Evolutionary conservation across 495 filamentous ascomycete species (phyloP), one percentile per base, ranked within the genome.

Genomic region (Penicillium bovifimosum): DNA sequence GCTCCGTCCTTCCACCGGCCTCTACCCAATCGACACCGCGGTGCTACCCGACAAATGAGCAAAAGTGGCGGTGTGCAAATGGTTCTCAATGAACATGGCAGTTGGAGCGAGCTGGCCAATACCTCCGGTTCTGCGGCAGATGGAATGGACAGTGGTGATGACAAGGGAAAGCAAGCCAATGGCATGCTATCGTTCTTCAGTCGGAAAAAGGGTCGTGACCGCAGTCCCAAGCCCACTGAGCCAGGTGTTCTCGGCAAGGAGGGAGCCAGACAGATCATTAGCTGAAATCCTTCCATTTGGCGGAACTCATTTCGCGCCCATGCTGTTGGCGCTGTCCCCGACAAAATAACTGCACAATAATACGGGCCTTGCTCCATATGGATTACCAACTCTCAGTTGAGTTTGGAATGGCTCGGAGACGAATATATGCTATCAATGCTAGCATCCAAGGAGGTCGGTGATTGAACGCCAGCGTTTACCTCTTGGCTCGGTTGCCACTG

Each of bases 171-270:
- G 57, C 60, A 59, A 50, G 66, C 60, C 61, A 80, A 76, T 29
- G 90, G 91, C 34, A 91, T 97, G 81, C 82, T 98, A 41, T 88
- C 90, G 3, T 93, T 98, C 66, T 75, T 96, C 49, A 85, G 77
- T 33, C 77, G 91, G 51, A 95, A 93, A 75, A 96, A 88, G 76
- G 91, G 91, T 5, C 78, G 93, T 35, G 90, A 90, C 42, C 81
- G 87, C 62, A 96, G 91, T 63, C 93, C 93, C 8, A 96, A 96
- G 70, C 91, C 91, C 38, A 90, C 89, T 66, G 93, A 98, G 65
- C 77, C 88, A 14, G 93, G 93, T 43, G 91, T 98, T 41, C 65
- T 98, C 54, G 95, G 93, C 47, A 96, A 96, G 63, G 93, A 98
- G 63, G 93, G 93, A 6, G 91, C 93, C 16, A 79, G 93, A 45